Base-by-base conservation (phyloP, 352 stramenopile species). In the Pythium brachiatum region DNA sequence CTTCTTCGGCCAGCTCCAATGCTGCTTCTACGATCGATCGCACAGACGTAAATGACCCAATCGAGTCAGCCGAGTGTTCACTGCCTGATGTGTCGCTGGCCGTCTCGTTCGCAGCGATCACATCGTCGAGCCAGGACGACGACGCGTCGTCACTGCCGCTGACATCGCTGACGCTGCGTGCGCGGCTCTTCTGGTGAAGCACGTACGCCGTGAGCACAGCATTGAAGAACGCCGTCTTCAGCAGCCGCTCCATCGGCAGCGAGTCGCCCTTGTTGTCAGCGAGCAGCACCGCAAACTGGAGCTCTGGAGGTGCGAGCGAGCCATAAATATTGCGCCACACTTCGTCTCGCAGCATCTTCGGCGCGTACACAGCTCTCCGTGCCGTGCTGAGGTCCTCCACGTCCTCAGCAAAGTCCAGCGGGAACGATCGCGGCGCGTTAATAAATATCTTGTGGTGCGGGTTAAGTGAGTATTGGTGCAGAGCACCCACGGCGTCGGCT, bases 371-470 rank as follows among this genome's bases (percentile, higher is more conserved):
- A 3, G 79, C 72, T 9, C 75, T 70, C 12, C 76, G 76, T 32
- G 76, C 78, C 15, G 62, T 70, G n/a, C 66, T 68, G 3, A 53
- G 48, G 52, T 89, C 72, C 31, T 74, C 70, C 46, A 88, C 76
- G 47, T 74, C 65, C 15, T 64, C 57, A 7, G 73, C 75, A 29
- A 81, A 88, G 9, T 75, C 60, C 36, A 89, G 63, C n/a, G 79
- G 76, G 60, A 87, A 88, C 56, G 78, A 88, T 23, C 78, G 79
- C 46, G 79, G 81, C 32, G 81, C 73, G 69, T 90, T 90, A 71
- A 90, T 89, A 86, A 90, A 90, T 80, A 90, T 86, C 59, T 89
- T 86, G 72, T 90, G 79, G 68, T 90, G 78, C 48, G 75, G 66
- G 59, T 90, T 90, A 18, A 90, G 69, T 58, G 78, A 77, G 70